Evolutionary conservation across 2,329 filamentous ascomycete species (phyloP), one percentile per base, ranked within the genome.

Genomic region (Neofusicoccum parvum): DNA sequence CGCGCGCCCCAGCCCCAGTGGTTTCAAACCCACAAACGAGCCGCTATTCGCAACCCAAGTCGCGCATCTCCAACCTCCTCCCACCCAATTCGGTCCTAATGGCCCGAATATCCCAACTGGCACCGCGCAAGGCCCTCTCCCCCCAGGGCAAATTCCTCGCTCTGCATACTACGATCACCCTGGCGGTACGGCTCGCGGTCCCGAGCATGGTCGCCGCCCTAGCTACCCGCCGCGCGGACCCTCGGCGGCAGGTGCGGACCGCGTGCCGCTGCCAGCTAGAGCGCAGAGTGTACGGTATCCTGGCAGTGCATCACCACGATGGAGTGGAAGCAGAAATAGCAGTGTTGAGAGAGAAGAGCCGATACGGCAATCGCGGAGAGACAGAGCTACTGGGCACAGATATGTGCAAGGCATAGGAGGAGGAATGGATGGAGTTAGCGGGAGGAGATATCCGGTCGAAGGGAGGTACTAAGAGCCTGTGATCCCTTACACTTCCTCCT

Each of bases 1-100:
- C n/a, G n/a, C 43, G 3, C 41, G 34, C 17, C 51, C 62, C 32
- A 54, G 62, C 15, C 62, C 62, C 32, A 56, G 45, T 12, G 72
- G 76, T 0, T 84, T 82, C 68, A 79, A 74, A 5, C 82, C 82
- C 2, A 81, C 78, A 2, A 79, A 78, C 49, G 73, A 76, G 1
- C 82, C 81, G 3, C 70, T 82, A 3, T 83, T 83, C 66, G 82
- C 82, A 3, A 80, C 80, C 0, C 79, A 80, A 15, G 76, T 82
- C 4, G 79, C 80, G 6, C 75, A 78, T 32, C 64, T 78, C 39
- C 73, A 79, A 65, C 71, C 72, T 36, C 70, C 46, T 9, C 46
- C 67, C 45, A 54, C 50, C n/a, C 54, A 59, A 14, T 12, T 49
- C 32, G 54, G 51, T 20, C 43, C 51, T 23, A 51, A 34, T 17